Percentiles rank a stretch among this genome's conserved stretches.
These are phyloP conservation scores for Claviceps africana DNA, from an alignment of 2,329 filamentous ascomycete genomes.

Conservation along the genomic window DNA sequence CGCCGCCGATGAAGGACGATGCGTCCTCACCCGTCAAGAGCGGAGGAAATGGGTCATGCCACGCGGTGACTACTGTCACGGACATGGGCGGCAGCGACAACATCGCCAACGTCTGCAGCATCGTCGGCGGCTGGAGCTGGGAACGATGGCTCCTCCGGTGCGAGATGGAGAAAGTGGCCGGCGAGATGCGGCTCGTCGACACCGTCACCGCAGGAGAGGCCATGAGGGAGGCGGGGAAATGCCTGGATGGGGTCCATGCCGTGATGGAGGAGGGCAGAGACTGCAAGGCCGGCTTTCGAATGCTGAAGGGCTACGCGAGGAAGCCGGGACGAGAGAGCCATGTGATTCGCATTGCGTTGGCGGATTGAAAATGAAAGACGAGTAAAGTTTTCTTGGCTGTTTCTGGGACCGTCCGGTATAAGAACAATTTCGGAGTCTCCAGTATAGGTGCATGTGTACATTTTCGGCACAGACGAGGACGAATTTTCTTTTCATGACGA, in stretches of 20 bases:
- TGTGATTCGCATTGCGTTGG: conserved; percentile 24
- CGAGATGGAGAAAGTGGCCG: conserved; percentile 65
- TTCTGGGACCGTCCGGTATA: no score
- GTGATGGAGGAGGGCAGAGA: conserved; percentile 50
- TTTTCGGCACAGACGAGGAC: no score
- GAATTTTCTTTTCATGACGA: no score
- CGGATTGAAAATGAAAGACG: not conserved
- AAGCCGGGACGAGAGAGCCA: conserved; percentile 37
- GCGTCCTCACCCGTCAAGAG: conserved; percentile 15
- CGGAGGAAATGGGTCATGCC: conserved; percentile 29
- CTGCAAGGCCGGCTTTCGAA: conserved; percentile 44
- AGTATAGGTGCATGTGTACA: not conserved
- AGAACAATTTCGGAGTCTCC: not conserved
- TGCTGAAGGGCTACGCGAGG: conserved; percentile 48
- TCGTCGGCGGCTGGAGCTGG: conserved; percentile 83
- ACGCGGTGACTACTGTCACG: conserved; percentile 48
- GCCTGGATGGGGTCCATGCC: conserved; percentile 44
- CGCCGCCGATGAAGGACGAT: conserved; percentile 21
- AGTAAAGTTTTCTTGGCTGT: no score
- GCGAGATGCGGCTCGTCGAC: conserved; percentile 44
- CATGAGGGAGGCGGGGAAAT: conserved; percentile 42
- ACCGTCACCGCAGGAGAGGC: conserved; percentile 36
- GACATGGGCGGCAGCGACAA: conserved; percentile 54
- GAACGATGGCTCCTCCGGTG: conserved; percentile 90
- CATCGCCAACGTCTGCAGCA: conserved; percentile 60